A percentile compares a stretch with the other conserved stretches of the same genome.
phyloP scores from a whole-genome alignment of 257 asterid genomes.

The Ballota nigra region DNA sequence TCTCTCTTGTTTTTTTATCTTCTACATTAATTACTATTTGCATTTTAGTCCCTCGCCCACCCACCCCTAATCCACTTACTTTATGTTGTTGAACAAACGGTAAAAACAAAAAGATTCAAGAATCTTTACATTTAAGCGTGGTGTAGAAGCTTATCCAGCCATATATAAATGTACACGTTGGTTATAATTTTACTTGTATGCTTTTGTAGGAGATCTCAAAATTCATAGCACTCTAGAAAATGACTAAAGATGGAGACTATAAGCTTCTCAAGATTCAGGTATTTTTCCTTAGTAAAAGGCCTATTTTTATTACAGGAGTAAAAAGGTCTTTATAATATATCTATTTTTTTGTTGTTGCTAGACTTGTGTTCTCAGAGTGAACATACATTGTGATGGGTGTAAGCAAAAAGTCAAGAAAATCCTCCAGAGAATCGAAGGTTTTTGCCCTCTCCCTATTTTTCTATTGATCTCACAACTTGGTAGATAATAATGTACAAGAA shows the following conservation, averaged over 20 bases:
- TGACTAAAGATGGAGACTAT: constrained; percentile 84
- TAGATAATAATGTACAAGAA: too few relatives aligned
- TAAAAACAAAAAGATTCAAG: neutral
- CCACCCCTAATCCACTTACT: constrained; percentile 14
- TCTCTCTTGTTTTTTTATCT: neutral
- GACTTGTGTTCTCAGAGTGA: constrained; percentile 83
- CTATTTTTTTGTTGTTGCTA: constrained; percentile 20
- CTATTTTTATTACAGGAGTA: too few relatives aligned
- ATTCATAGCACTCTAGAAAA: constrained; percentile 35
- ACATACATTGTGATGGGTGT: constrained; percentile 93
- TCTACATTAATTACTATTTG: constrained; percentile 19
- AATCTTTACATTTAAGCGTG: constrained; percentile 17
- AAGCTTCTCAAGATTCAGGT: constrained; percentile 97
- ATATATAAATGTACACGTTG: neutral
- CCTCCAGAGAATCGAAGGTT: constrained; percentile 83
- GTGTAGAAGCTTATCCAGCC: neutral
- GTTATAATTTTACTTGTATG: neutral
- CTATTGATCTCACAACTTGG: neutral
- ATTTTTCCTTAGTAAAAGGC: too few relatives aligned
- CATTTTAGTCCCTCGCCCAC: neutral
- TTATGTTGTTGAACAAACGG: neutral
- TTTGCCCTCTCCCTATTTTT: neutral
- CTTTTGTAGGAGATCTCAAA: constrained; percentile 33
- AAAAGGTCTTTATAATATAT: neutral
- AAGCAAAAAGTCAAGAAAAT: constrained; percentile 85